Conservation (phyloP, 176 grass and related monocot genomes). For the Juncus effusus region DNA sequence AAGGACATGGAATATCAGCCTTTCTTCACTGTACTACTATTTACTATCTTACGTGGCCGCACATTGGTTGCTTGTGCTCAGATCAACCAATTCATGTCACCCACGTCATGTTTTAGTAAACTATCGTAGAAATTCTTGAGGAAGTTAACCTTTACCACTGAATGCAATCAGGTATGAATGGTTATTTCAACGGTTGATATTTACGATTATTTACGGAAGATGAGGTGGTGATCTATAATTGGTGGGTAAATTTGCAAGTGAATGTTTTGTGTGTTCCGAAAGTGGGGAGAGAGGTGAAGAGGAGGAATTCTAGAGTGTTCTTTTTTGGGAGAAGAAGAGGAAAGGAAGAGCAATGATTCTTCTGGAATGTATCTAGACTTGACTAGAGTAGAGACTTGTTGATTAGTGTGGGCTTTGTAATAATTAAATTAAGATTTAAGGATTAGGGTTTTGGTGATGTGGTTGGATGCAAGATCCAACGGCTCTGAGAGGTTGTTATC, state of each 20-base stretch:
- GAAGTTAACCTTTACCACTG: too few species aligned
- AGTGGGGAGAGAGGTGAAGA: background rate
- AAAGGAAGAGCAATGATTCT: conserved; percentile 18
- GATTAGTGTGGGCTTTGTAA: background rate
- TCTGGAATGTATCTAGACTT: conserved; percentile 2
- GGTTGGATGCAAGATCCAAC: background rate
- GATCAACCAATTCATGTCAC: background rate
- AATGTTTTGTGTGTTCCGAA: background rate
- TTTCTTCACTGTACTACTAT: background rate
- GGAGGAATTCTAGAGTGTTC: conserved; percentile 36
- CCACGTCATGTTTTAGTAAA: background rate
- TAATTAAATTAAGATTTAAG: background rate
- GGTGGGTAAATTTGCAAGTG: background rate
- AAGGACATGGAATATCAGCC: background rate
- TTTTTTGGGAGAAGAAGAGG: background rate
- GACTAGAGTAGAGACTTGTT: too few species aligned
- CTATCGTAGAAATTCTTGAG: background rate
- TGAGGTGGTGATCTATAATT: background rate
- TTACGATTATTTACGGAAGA: background rate
- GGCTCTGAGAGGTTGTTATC: background rate
- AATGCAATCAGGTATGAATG: background rate
- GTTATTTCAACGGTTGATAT: background rate
- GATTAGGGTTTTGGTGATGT: conserved; percentile 9
- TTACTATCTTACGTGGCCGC: background rate
- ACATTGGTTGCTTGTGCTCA: background rate